A percentile compares a stretch with the other conserved stretches of the same genome.
phyloP scores from a whole-genome alignment of 768 basidiomycete genomes.

The Tricholoma terreum region DNA sequence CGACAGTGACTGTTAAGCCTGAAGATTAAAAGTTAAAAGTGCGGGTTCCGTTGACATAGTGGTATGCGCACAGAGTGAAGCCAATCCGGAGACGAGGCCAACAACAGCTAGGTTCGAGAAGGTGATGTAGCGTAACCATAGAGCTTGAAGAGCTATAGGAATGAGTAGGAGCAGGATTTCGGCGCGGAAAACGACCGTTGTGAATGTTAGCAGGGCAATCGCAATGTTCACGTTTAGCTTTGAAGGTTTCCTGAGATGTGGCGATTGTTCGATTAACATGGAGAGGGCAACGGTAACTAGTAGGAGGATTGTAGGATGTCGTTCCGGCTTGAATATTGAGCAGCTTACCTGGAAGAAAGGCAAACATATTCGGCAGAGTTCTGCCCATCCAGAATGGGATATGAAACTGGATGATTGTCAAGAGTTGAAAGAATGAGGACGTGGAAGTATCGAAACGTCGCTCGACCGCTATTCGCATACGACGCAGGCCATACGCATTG shows the following conservation, averaged over 20 bases:
- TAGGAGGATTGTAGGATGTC: background rate
- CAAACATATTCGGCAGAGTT: conserved; percentile 94
- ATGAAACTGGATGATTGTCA: conserved; percentile 88
- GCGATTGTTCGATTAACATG: conserved; percentile 43
- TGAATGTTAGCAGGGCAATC: conserved; percentile 60
- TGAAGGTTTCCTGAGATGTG: conserved; percentile 38
- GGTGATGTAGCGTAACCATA: conserved; percentile 40
- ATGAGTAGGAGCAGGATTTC: conserved; percentile 72
- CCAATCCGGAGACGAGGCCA: conserved; percentile 45
- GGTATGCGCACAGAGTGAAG: conserved; percentile 48
- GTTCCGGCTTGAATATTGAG: background rate
- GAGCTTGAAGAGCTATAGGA: conserved; percentile 55
- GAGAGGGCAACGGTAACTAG: conserved; percentile 59
- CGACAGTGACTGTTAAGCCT: conserved; percentile 65
- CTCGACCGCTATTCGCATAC: conserved; percentile 60
- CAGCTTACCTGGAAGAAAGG: conserved; percentile 71
- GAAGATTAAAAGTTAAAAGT: background rate
- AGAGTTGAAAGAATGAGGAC: conserved; percentile 55
- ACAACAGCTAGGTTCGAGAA: conserved; percentile 43
- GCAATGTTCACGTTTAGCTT: conserved; percentile 34
- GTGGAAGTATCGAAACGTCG: conserved; percentile 61
- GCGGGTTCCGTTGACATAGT: background rate
- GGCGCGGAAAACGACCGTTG: conserved; percentile 72
- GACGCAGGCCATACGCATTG: conserved; percentile 60
- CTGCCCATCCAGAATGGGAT: conserved; percentile 91